These are phyloP conservation scores for Pelagophyceae sp. DNA, from an alignment of 352 stramenopile species.

Conservation along the genomic window DNA sequence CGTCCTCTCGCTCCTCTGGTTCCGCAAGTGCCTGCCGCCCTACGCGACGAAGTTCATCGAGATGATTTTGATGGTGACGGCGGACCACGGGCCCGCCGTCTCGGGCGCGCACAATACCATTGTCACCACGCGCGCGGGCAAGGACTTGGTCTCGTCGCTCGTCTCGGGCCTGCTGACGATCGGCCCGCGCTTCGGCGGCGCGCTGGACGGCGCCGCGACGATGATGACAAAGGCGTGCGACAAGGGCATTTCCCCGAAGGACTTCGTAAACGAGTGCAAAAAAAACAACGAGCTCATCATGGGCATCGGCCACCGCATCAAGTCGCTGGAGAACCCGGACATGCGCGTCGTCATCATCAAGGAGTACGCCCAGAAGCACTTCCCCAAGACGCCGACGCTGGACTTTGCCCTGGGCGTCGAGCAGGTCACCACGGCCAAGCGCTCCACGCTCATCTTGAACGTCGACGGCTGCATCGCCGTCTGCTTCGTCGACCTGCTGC, in stretches of 20 bases:
- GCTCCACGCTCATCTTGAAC: conserved; percentile 92
- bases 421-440: conserved; percentile 92
- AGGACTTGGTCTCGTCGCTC: conserved; percentile 90
- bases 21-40: conserved; percentile 61
- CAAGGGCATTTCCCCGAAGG: conserved; percentile 63
- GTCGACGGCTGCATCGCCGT: conserved; percentile 91
- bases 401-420: conserved; percentile 89
- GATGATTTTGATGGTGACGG: conserved; percentile 94
- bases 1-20: conserved; percentile 88
- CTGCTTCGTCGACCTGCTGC: conserved; percentile 91
- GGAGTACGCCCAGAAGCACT: conserved; percentile 83
- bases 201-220: conserved; percentile 80
- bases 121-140: conserved; percentile 80
- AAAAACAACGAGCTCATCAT: conserved; percentile 90
- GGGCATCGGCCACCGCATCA: conserved; percentile 92
- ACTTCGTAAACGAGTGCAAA: conserved; percentile 88
- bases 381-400: conserved; percentile 80
- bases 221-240: conserved; percentile 82
- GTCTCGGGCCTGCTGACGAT: conserved; percentile 90
- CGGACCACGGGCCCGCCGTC: conserved; percentile 88
- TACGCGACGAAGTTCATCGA: conserved; percentile 91
- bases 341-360: conserved; percentile 92
- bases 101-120: conserved; percentile 94
- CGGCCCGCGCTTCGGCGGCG: conserved; percentile 86
- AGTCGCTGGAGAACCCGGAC: conserved; percentile 86